Evolutionary conservation across 495 filamentous ascomycete species (phyloP), one percentile per base, ranked within the genome.

Genomic region (Lineolata rhizophorae): DNA sequence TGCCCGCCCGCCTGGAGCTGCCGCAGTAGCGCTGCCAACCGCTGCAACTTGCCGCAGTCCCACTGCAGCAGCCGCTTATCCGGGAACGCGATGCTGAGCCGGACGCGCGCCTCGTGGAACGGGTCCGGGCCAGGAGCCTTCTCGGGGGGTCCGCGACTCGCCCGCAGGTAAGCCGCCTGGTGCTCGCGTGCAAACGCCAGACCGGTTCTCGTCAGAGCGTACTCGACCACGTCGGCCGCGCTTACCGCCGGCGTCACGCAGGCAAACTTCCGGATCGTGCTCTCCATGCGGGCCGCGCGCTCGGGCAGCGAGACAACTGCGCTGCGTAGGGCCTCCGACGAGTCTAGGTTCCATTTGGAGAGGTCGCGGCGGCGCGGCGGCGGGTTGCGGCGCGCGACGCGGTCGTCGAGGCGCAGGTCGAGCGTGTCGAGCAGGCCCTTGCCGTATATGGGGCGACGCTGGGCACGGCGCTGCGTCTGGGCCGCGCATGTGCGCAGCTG

Each of bases 11-110:
- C 69, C 53, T 94, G 83, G 1, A 95, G 62, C 31, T 77, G 70
- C 14, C 87, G 76, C 18, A 99, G 66, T 5, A 99, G 67, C 36
- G 67, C 70, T 45, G 85, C 84, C 10, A 99, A 70, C 17, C 74
- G 70, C 42, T 99, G 90, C 8, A 99, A 65, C 48, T 99, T 99
- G 32, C 90, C 90, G 46, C 90, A 95, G 53, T 99, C 90, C 44
- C 92, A 99, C 46, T 95, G 84, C 2, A 99, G 62, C 20, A 99
- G 65, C 9, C 87, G 68, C 49, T 81, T 92, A 48, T 99, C 90
- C 0, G 90, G 90, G 49, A 99, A 99, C 4, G 85, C 90, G 33
- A 99, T 94, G 2, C 80, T 85, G 3, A 87, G 61, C 13, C 82
- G 76, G 65, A 92, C 80, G 28, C 83, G 79, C 1, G 84, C 67